A percentile compares a stretch with the other conserved stretches of the same genome.
Evolutionary conservation across 495 filamentous ascomycete genomes (phyloP).

Genomic region (Endocarpon pusillum): DNA sequence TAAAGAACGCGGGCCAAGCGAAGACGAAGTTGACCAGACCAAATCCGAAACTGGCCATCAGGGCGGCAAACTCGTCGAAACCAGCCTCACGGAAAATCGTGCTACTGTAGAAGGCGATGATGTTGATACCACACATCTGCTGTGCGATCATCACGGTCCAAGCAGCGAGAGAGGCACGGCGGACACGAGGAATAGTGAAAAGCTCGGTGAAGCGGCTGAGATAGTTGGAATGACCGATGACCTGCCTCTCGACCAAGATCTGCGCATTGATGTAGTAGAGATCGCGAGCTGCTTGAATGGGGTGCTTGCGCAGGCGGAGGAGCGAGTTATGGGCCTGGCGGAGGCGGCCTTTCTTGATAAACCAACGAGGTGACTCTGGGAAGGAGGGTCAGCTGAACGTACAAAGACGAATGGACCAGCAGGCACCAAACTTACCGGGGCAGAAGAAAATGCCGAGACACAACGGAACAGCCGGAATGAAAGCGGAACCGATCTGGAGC

Average conservation of each 20-base stretch:
- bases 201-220: slow-evolving; percentile 35
- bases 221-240: slow-evolving; percentile 26
- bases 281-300: slow-evolving; percentile 45
- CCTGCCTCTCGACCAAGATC: slow-evolving; percentile 17
- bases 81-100: slow-evolving; percentile 55
- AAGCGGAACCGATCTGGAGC: slow-evolving; percentile 9
- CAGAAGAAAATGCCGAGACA: slow-evolving; percentile 12
- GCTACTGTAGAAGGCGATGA: slow-evolving; percentile 74
- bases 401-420: neutral
- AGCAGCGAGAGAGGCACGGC: slow-evolving; percentile 37
- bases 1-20: slow-evolving; percentile 65
- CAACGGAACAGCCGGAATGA: slow-evolving; percentile 9
- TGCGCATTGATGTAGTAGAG: slow-evolving; percentile 46
- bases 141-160: slow-evolving; percentile 61
- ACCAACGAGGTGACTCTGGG: slow-evolving; percentile 34
- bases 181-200: slow-evolving; percentile 41
- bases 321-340: slow-evolving; percentile 36
- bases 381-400: neutral
- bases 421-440: slow-evolving; percentile 20
- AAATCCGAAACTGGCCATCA: slow-evolving; percentile 63
- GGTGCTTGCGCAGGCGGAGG: slow-evolving; percentile 31
- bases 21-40: slow-evolving; percentile 73
- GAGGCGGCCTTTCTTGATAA: slow-evolving; percentile 38
- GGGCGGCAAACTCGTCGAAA: slow-evolving; percentile 34
- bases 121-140: slow-evolving; percentile 75